Evolutionary conservation across 192 early-diverging fungal genomes (phyloP).

Genomic region (Backusella circina): DNA sequence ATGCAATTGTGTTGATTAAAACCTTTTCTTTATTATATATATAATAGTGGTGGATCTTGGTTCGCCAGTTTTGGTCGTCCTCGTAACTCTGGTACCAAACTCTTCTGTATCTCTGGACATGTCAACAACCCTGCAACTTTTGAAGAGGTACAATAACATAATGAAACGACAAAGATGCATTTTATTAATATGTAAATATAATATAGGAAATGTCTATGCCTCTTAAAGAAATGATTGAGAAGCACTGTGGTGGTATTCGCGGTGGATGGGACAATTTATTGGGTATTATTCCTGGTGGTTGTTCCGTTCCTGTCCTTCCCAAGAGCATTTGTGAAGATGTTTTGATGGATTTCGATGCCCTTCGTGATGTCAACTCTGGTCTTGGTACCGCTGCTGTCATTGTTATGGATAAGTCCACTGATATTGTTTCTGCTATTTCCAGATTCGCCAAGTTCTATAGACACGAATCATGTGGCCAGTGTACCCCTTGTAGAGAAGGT

Average conservation of each 20-base stretch:
- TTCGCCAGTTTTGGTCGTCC: conserved; percentile 91
- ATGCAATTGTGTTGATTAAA: neutral
- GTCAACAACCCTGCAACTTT: conserved; percentile 98
- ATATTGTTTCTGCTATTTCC: conserved; percentile 91
- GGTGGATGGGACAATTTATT: conserved; percentile 99
- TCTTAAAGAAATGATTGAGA: conserved; percentile 87
- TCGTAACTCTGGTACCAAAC: conserved; percentile 92
- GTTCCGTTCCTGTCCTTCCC: conserved; percentile 90
- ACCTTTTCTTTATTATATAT: conserved; percentile 5
- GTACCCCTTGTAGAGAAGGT: conserved; percentile 98
- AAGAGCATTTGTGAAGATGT: conserved; percentile 85
- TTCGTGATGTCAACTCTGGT: conserved; percentile 90
- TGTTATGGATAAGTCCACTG: conserved; percentile 98
- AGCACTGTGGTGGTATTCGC: conserved; percentile 93
- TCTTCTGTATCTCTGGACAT: conserved; percentile 97
- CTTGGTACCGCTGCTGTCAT: conserved; percentile 95
- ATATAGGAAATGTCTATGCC: conserved; percentile 90
- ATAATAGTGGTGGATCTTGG: conserved; percentile 80
- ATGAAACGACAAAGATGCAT: neutral
- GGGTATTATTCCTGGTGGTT: conserved; percentile 96
- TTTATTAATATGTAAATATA: neutral
- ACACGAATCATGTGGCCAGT: conserved; percentile 98
- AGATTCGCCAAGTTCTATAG: conserved; percentile 94
- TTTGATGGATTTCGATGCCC: conserved; percentile 98
- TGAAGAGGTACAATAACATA: conserved; percentile 60